Evolutionary conservation across 83 land plant genomes (phyloP).

Genomic region (Picea mariana): DNA sequence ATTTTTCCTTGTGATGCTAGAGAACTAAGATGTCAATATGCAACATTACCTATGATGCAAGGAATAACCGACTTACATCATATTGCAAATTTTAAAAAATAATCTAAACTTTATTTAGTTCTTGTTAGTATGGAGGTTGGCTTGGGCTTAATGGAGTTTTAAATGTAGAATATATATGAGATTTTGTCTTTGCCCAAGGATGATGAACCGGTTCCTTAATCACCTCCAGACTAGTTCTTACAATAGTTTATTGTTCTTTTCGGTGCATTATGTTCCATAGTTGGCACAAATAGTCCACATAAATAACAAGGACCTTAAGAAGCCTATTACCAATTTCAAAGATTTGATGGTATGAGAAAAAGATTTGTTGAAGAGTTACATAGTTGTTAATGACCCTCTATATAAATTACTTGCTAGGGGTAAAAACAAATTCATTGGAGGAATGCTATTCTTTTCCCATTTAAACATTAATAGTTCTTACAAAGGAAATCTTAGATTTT

Average conservation of each 20-base stretch:
- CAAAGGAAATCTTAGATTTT: background rate
- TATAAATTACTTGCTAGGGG: background rate
- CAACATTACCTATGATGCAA: background rate
- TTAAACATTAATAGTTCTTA: background rate
- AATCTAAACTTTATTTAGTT: no score
- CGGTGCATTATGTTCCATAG: conserved; percentile 91
- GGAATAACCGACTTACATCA: no score
- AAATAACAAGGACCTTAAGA: conserved; percentile 46
- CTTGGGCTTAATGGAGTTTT: no score
- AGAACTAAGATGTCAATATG: background rate
- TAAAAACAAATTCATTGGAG: background rate
- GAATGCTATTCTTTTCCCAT: background rate
- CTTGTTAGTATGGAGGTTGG: background rate
- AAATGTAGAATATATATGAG: no score
- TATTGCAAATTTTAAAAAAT: no score
- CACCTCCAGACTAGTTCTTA: conserved; percentile 30
- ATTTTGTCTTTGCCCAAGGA: background rate
- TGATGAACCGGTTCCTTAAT: conserved; percentile 19
- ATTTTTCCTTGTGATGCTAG: background rate
- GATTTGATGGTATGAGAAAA: conserved; percentile 72
- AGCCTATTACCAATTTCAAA: conserved; percentile 74
- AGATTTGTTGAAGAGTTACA: background rate
- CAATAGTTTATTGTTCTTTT: conserved; percentile 21
- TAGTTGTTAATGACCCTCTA: background rate
- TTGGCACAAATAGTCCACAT: conserved; percentile 57